A percentile compares a stretch with the other conserved stretches of the same genome.
Conservation (phyloP, 2,329 filamentous ascomycete species). For the Metarhizium anisopliae region DNA sequence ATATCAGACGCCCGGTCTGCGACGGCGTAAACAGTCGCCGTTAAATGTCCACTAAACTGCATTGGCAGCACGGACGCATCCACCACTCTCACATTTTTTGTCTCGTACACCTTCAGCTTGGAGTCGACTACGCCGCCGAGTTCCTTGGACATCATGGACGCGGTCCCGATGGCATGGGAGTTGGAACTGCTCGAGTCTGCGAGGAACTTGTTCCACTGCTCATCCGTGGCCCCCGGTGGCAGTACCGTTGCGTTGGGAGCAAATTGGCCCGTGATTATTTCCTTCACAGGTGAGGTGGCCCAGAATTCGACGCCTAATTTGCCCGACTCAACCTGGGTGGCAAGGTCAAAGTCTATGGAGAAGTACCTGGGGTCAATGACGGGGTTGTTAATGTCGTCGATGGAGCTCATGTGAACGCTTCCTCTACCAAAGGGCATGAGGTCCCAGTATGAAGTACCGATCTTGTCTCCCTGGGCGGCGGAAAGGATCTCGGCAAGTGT, state of each 20-base stretch:
- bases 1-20: slow-evolving; percentile 11
- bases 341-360: slow-evolving; percentile 26
- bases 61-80: slow-evolving; percentile 12
- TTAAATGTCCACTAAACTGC: slow-evolving; percentile 9
- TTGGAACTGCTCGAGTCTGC: slow-evolving; percentile 13
- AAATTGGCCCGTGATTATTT: background rate
- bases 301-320: slow-evolving; percentile 22
- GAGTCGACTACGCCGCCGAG: slow-evolving; percentile 41
- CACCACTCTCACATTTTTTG: slow-evolving; percentile 10
- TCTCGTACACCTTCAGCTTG: slow-evolving; percentile 34
- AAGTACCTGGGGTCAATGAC: slow-evolving; percentile 28
- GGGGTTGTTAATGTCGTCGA: slow-evolving; percentile 24
- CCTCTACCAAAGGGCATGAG: slow-evolving; percentile 31
- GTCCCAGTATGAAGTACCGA: slow-evolving; percentile 28
- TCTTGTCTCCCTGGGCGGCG: slow-evolving; percentile 16
- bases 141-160: slow-evolving; percentile 40
- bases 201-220: slow-evolving; percentile 10
- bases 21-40: slow-evolving; percentile 11
- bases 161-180: slow-evolving; percentile 38
- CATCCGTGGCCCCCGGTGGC: slow-evolving; percentile 6
- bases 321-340: slow-evolving; percentile 17
- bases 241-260: background rate
- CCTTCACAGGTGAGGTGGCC: slow-evolving; percentile 15
- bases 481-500: slow-evolving; percentile 39
- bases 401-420: slow-evolving; percentile 29